Evolutionary conservation across 23 red algal genomes (phyloP).

Genomic region (Gracilaria domingensis): DNA sequence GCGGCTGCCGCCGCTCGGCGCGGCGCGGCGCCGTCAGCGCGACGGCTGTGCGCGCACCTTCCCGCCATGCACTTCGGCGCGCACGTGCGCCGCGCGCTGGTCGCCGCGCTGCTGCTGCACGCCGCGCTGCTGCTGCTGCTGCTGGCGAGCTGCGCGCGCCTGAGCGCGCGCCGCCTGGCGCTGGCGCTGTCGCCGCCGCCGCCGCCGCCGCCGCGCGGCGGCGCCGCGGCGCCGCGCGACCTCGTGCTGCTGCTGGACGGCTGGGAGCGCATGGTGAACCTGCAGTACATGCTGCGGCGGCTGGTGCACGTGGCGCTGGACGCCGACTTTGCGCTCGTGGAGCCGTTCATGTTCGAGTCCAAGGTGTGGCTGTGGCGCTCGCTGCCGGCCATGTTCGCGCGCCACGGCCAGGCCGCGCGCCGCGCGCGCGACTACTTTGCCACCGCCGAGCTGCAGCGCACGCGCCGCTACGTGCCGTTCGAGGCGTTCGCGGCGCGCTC

Average conservation of each 20-base stretch:
- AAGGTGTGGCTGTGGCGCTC: conserved; percentile 36
- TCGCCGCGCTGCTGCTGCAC: not conserved
- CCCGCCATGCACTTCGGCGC: not conserved
- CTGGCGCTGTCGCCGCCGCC: too few relatives aligned
- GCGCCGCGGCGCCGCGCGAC: not conserved
- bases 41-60: too few relatives aligned
- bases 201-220: not conserved
- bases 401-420: not conserved
- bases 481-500: not conserved
- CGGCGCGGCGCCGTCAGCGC: too few relatives aligned
- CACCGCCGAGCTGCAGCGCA: not conserved
- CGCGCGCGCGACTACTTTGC: too few relatives aligned
- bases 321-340: conserved; percentile 45
- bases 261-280: conserved; percentile 70
- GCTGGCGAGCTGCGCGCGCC: not conserved
- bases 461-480: conserved; percentile 18
- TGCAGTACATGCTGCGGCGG: conserved; percentile 48
- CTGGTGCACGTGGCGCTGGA: conserved; percentile 51
- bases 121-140: not conserved
- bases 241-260: conserved; percentile 49
- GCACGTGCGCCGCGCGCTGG: not conserved
- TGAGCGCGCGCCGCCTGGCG: not conserved
- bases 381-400: conserved; percentile 29
- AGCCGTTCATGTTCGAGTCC: conserved; percentile 64
- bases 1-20: not conserved